Base-by-base conservation (phyloP, 73 alveolate genomes). In the Tetrahymena malaccensis region DNA sequence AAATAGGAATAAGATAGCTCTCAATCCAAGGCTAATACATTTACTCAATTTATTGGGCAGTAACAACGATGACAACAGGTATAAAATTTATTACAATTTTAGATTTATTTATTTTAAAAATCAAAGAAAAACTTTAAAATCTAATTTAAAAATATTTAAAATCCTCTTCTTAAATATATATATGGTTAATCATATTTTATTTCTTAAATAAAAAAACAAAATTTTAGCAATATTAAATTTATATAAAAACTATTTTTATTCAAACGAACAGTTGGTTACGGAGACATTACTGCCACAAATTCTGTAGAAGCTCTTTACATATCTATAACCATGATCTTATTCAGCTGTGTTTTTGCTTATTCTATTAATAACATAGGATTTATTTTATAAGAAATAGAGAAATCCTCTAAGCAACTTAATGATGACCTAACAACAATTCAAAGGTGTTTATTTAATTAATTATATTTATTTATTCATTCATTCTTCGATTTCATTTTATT, bases 251-350 rank as follows among this genome's bases (percentile, higher is more conserved):
- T n/a, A 19, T 4, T 55, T 5, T 19, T 31, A 4, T n/a, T 4
- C 2, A 9, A 44, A 37, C 7, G 3, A 37, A 13, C 22, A 58
- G 99, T 98, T 0, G 99, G 99, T 21, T 98, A 98, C 96, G 99
- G 99, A 27, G 99, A 98, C 94, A 96, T 98, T 15, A 96, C 98
- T 27, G 97, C 98, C 1, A 96, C 70, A 31, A 97, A 97, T 50
- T 40, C 93, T 27, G 11, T 93, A 40, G 99, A 98, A 95, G 95
- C 96, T 85, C 44, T 97, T 15, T 85, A 98, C 55, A 94, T 98
- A 27, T 94, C 97, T 34, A 31, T 96, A 31, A 96, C 98, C 98
- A 98, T 98, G 99, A 93, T 98, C 93, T 96, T 97, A 35, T 95
- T 94, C 44, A 95, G 95, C 43, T 37, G 43, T 7, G 43, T 37